Base-by-base conservation (phyloP, 208 protist genomes). In the Trypanosoma theileri region DNA sequence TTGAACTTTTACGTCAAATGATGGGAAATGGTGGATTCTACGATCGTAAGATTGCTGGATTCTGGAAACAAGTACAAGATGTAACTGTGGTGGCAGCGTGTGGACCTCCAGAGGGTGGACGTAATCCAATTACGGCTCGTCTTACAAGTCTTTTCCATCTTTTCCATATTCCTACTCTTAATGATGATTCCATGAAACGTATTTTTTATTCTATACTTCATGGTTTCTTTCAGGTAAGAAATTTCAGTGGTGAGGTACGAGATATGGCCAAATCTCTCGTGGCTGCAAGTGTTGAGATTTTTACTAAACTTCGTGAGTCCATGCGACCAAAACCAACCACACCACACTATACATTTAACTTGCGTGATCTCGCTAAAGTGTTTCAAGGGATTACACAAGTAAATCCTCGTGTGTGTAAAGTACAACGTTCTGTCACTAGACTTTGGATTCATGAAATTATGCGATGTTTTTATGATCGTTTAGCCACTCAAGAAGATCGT, bases 321-420 rank as follows among this genome's bases (percentile, higher is more conserved):
- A 81, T 99, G 58, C 88, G 98, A 2, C 98, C 98, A 45, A 98
- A 94, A 26, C 98, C 98, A 17, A 78, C 88, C 35, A 99, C 98
- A 64, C 85, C 96, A 48, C 98, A 99, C 82, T 99, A 99, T 85
- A 98, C 98, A 3, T 99, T 99, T 86, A 99, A 99, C 68, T 81
- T 99, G 14, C 92, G 98, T 61, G 98, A 99, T 71, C 75, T 99
- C 14, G 93, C 93, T 19, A 98, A 98, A 84, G 92, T 99, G 17
- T 97, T 98, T 57, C 92, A 97, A 73, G 96, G 96, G 57, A 82
- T 98, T 35, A 92, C 93, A 44, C 95, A 98, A 80, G 92, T 94
- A 11, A 89, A 89, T 21, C 90, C 93, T n/a, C 82, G 90, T 55
- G 81, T 90, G 17, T 95, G 92, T 59, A 79, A 78, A 58, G 79